Percentiles rank a stretch among this genome's conserved stretches.
Conservation (phyloP, 129 eudicot genomes). For the Helichrysum umbraculigerum region DNA sequence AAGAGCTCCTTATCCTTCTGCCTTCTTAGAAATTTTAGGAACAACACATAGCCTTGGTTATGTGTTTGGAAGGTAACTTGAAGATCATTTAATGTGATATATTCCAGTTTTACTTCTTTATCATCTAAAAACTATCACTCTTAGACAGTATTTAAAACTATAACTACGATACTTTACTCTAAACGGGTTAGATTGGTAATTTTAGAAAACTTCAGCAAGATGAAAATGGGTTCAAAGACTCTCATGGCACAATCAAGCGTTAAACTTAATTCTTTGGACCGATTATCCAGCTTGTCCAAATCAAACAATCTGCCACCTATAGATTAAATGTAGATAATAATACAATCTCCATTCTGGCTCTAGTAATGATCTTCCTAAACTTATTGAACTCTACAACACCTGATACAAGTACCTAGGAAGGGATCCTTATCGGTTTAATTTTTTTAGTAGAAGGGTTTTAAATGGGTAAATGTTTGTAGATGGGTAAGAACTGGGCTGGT, state of each 20-base stretch:
- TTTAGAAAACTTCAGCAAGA: background rate
- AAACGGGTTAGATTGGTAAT: background rate
- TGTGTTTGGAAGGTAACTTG: constrained; percentile 74
- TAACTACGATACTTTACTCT: background rate
- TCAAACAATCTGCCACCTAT: background rate
- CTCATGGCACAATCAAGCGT: background rate
- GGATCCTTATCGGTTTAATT: background rate
- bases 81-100: constrained; percentile 14
- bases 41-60: constrained; percentile 82
- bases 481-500: no score
- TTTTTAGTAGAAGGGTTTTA: background rate
- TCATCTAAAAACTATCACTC: background rate
- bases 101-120: background rate
- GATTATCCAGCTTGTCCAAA: background rate
- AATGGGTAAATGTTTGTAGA: no score
- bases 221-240: constrained; percentile 8
- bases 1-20: constrained; percentile 86
- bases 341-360: background rate
- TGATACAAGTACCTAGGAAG: background rate
- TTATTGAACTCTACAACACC: background rate
- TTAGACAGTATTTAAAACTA: background rate
- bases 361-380: background rate
- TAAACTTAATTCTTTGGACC: background rate
- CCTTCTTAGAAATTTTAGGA: constrained; percentile 81
- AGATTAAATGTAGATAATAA: no score